Conservation (phyloP, 2,329 filamentous ascomycete species). For the Cercospora beticola region DNA sequence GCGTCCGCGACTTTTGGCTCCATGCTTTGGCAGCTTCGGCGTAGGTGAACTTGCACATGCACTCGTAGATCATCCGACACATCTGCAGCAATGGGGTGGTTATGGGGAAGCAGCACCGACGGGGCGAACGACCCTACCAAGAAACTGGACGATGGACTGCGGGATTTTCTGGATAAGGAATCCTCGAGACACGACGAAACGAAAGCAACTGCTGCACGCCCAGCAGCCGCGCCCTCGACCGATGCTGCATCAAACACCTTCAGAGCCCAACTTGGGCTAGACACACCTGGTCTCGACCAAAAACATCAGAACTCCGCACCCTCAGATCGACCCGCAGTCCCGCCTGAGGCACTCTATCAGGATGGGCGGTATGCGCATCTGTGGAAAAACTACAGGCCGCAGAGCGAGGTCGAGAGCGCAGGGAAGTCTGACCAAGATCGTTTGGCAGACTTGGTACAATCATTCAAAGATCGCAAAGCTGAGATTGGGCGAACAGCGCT, state of each 20-base stretch:
- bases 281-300: conserved; percentile 25
- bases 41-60: neutral
- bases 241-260: conserved; percentile 34
- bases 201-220: conserved; percentile 13
- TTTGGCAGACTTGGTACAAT: conserved; percentile 74
- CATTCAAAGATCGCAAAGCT: conserved; percentile 77
- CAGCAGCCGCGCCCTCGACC: conserved; percentile 27
- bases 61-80: neutral
- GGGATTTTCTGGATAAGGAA: conserved; percentile 81
- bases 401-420: conserved; percentile 66
- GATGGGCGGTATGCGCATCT: conserved; percentile 79
- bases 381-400: conserved; percentile 86
- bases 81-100: conserved; percentile 58
- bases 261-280: conserved; percentile 34
- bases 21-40: neutral
- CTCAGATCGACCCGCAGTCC: conserved; percentile 41
- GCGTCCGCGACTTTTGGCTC: conserved; percentile 2
- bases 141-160: conserved; percentile 78
- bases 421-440: conserved; percentile 76
- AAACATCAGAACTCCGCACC: conserved; percentile 27
- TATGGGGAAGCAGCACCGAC: conserved; percentile 50
- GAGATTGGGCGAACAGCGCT: conserved; percentile 77
- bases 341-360: conserved; percentile 59
- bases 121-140: conserved; percentile 63
- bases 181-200: conserved; percentile 62